Conservation (phyloP, 257 asterid genomes). For the Solanum tarijense region DNA sequence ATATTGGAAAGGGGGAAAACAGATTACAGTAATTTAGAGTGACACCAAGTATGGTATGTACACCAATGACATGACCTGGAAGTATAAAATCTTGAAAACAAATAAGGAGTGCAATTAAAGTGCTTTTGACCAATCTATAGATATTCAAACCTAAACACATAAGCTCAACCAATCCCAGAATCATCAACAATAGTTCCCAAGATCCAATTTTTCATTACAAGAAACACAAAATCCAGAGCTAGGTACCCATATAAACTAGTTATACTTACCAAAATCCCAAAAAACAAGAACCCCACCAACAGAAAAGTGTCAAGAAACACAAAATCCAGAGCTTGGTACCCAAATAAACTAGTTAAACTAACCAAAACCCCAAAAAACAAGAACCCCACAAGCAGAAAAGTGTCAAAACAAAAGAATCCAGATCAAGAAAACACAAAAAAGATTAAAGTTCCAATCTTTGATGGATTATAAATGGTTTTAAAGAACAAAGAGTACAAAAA, state of each 20-base stretch:
- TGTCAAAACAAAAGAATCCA: constrained; percentile 13
- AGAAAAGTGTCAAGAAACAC: background rate
- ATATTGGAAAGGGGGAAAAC: constrained; percentile 17
- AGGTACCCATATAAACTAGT: background rate
- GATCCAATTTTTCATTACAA: constrained; percentile 28
- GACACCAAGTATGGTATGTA: constrained; percentile 25
- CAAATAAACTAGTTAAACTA: constrained; percentile 23
- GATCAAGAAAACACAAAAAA: constrained; percentile 5
- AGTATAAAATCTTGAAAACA: constrained; percentile 1
- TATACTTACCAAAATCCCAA: background rate
- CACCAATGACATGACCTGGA: constrained; percentile 4
- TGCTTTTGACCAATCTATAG: background rate
- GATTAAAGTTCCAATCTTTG: constrained; percentile 21
- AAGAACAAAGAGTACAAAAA: constrained; percentile 62
- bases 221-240: constrained; percentile 37
- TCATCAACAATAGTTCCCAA: constrained; percentile 43
- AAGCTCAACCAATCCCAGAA: constrained; percentile 63
- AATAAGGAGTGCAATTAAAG: background rate
- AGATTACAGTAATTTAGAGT: constrained; percentile 15
- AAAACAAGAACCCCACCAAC: background rate
- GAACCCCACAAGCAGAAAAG: background rate
- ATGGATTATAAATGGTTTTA: constrained; percentile 8
- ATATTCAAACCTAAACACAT: constrained; percentile 12
- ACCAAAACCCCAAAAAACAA: background rate
- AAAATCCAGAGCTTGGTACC: constrained; percentile 7